Base-by-base conservation (phyloP, 257 asterid genomes). In the Jacaranda mimosifolia region DNA sequence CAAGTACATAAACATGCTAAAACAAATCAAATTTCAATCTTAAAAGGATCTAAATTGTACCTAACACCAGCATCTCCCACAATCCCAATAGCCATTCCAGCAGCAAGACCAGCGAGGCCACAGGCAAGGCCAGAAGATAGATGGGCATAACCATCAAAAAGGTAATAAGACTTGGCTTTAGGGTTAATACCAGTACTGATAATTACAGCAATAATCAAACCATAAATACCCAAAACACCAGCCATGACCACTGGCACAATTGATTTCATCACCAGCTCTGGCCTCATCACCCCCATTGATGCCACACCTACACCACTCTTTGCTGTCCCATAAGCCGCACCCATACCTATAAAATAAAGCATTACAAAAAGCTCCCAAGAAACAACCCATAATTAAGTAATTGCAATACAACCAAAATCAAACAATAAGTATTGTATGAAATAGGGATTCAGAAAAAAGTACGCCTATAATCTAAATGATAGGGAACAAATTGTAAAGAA, bases 241-340 rank as follows among this genome's bases (percentile, higher is more conserved):
- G 97, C 97, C 97, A 92, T 92, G 84, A 92, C 97, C 74, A 92
- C 97, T 14, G 97, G 97, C 70, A 92, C 97, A 62, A 92, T 92
- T 9, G 97, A 92, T 38, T 92, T 92, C 97, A 92, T 92, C 72
- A 90, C 97, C 56, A 92, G 92, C 85, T 92, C 97, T 3, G 96
- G 97, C 75, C 97, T 83, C 97, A 92, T 92, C 68, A 90, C 97
- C 39, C 97, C 97, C 97, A 92, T 92, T 10, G 97, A 92, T 4
- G 97, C 97, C 77, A 92, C 97, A 42, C 97, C 97, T 0, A 92
- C 97, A 18, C 97, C 97, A 77, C 97, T 91, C 88, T 92, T 92
- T 5, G 97, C 97, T 45, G 97, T 92, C 26, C 97, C 97, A 56
- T 90, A 92, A 1, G 97, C 97, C 3, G 96, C 97, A 57, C 97